A percentile compares a stretch with the other conserved stretches of the same genome.
phyloP scores from a whole-genome alignment of 257 asterid species.

The Scutellaria galericulata region DNA sequence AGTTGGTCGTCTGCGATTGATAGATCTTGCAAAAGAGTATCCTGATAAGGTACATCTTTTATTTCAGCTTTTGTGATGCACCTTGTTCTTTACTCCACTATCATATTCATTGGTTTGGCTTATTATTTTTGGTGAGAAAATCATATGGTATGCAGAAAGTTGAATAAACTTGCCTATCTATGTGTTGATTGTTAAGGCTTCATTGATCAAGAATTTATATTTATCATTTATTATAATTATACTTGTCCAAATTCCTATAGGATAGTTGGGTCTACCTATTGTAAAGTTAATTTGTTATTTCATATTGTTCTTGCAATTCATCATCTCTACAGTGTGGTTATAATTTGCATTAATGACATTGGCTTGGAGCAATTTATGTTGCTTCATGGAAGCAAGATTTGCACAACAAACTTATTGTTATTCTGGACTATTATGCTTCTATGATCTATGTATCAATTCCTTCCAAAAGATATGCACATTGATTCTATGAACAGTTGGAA shows the following conservation, averaged over 20 bases:
- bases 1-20: conserved; percentile 78
- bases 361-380: neutral
- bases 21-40: conserved; percentile 77
- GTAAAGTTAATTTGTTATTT: neutral
- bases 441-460: conserved; percentile 35
- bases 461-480: conserved; percentile 51
- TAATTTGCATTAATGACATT: neutral
- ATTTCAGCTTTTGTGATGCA: conserved; percentile 10
- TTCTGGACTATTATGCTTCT: conserved; percentile 10
- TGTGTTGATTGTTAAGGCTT: too few species aligned
- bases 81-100: neutral
- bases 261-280: neutral
- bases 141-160: too few species aligned
- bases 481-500: conserved; percentile 91
- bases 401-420: neutral
- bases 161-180: too few species aligned
- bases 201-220: too few species aligned
- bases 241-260: too few species aligned
- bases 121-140: conserved; percentile 25
- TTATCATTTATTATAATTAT: too few species aligned
- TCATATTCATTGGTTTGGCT: neutral
- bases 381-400: neutral
- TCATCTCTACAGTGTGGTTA: conserved; percentile 2
- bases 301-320: conserved; percentile 3
- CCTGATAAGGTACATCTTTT: conserved; percentile 77